phyloP scores from a whole-genome alignment of 352 stramenopile species.

The Phytophthora hybrid region DNA sequence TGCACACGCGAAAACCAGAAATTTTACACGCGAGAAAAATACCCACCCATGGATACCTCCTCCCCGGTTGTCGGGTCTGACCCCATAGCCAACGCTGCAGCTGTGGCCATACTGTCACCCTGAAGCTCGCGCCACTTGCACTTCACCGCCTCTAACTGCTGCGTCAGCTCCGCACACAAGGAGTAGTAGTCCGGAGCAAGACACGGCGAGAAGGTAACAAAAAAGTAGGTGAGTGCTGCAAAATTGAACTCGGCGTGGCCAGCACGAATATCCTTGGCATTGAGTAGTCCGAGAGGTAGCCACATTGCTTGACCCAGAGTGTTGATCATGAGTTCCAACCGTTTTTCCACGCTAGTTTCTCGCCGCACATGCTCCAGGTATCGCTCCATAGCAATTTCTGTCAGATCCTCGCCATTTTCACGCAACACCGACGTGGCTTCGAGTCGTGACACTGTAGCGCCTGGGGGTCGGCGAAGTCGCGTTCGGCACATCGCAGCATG shows the following conservation, averaged over 20 bases:
- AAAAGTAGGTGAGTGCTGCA: conserved; percentile 72
- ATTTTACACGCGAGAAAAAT: too few relatives aligned
- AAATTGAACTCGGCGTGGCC: conserved; percentile 85
- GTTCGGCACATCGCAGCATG: conserved; percentile 73
- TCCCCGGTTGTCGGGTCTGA: conserved; percentile 20
- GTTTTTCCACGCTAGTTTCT: conserved; percentile 60
- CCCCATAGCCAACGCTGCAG: conserved; percentile 1
- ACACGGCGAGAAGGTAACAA: conserved; percentile 66
- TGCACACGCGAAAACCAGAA: too few relatives aligned
- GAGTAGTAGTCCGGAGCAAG: conserved; percentile 60
- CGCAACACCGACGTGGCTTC: conserved; percentile 68
- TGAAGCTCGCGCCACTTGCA: conserved; percentile 74
- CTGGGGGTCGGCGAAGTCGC: conserved; percentile 43
- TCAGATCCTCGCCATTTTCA: conserved; percentile 86
- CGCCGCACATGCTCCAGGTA: conserved; percentile 71
- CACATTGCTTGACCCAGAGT: conserved; percentile 79
- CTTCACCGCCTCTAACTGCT: conserved; percentile 63
- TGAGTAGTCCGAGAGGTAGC: conserved; percentile 66
- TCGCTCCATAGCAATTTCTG: conserved; percentile 78
- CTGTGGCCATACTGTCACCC: conserved; percentile 11
- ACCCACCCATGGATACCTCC: conserved; percentile 47
- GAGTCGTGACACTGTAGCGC: conserved; percentile 46
- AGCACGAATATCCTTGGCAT: conserved; percentile 72
- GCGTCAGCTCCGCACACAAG: conserved; percentile 59
- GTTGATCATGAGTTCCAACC: conserved; percentile 75